Evolutionary conservation across 2,329 filamentous ascomycete genomes (phyloP), one percentile per base, ranked within the genome.

Genomic region (Penicillium oxalicum): DNA sequence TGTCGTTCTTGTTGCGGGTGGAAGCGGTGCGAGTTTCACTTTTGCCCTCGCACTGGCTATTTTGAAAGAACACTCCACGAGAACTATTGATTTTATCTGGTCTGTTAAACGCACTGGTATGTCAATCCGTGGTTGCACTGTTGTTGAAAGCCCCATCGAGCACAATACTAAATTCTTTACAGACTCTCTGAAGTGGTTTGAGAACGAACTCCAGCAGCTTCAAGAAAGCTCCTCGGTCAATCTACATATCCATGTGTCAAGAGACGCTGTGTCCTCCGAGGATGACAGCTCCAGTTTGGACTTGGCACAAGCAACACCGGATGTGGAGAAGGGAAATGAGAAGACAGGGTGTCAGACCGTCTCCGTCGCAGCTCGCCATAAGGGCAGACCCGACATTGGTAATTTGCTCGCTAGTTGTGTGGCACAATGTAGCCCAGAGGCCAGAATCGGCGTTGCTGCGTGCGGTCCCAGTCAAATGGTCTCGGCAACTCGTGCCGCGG

Each of bases 11-110:
- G 41, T 59, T 9, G 53, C 57, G 9, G 57, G 57, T 48, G 57
- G 57, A 1, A 59, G 55, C 39, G 57, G 57, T 13, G 55, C 55
- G 12, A 53, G 45, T n/a, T 58, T 56, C 25, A 57, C 51, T 4
- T 50, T 58, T 46, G 46, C 49, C 3, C 47, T 59, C 47, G 55
- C 55, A 3, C 28, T 56, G 6, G 24, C 49, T 13, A 28, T 59
- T 13, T 34, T 56, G 27, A 51, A 43, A 24, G 34, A 44, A 12
- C 36, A 18, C 5, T 4, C 37, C 5, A 25, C 26, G 11, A 52
- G 47, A 9, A 38, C 36, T 4, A 38, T 38, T 38, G 36, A 38
- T 32, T 55, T 55, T 32, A 49, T 55, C 7, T 53, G 48, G 50
- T 37, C 45, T n/a, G 48, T 55, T 6, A 44, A 33, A 38, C 24